phyloP scores from a whole-genome alignment of 805 yeast genomes.

The Brettanomyces nanus region DNA sequence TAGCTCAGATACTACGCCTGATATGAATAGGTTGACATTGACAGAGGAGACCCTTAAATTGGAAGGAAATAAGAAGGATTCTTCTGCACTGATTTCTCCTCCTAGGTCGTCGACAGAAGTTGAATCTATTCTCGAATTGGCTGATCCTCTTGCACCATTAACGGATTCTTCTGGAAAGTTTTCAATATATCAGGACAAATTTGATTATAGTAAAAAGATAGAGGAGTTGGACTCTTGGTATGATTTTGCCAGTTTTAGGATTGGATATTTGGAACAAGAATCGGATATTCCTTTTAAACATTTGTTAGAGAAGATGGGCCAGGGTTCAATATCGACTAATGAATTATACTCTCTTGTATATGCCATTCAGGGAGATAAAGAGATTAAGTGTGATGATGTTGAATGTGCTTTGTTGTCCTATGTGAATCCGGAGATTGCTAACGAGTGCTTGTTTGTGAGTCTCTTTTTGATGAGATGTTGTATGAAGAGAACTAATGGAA shows the following conservation, averaged over 20 bases:
- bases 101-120: background rate
- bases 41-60: background rate
- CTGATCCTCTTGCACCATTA: conserved; percentile 18
- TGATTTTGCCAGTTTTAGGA: background rate
- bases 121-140: conserved; percentile 11
- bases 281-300: background rate
- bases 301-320: background rate
- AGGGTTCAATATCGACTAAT: background rate
- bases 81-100: too few species aligned
- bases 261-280: conserved; percentile 3
- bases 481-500: conserved; percentile 6
- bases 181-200: conserved; percentile 16
- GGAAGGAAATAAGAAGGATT: background rate
- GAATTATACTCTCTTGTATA: background rate
- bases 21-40: background rate
- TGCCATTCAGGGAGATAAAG: background rate
- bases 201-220: conserved; percentile 10
- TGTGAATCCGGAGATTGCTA: conserved; percentile 9
- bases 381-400: background rate
- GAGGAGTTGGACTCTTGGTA: conserved; percentile 13
- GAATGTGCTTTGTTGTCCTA: background rate
- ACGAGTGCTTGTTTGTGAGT: conserved; percentile 6
- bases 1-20: background rate
- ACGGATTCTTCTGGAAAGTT: conserved; percentile 13
- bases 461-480: conserved; percentile 11